These are phyloP conservation scores for Erythrophleum fordii DNA, from an alignment of 306 rosid genomes.

Conservation along the genomic window DNA sequence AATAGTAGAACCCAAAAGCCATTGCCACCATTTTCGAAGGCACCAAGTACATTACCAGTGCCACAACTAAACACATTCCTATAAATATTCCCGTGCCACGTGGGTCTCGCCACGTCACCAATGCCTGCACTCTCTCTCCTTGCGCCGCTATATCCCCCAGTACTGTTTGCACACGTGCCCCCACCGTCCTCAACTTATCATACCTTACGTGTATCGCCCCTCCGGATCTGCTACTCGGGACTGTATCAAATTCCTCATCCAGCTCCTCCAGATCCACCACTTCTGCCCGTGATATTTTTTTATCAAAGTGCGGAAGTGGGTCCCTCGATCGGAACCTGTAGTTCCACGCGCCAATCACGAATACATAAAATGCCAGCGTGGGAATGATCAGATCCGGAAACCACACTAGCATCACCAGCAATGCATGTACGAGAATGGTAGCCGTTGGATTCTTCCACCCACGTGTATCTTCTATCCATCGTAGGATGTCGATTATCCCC, in stretches of 20 bases:
- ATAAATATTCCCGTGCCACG: constrained; percentile 81
- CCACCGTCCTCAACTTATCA: constrained; percentile 71
- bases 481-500: constrained; percentile 53
- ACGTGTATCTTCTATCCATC: constrained; percentile 80
- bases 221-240: constrained; percentile 53
- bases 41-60: constrained; percentile 62
- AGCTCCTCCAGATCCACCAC: constrained; percentile 68
- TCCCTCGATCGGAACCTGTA: constrained; percentile 62
- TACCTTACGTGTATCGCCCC: constrained; percentile 62
- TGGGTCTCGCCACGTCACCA: constrained; percentile 96
- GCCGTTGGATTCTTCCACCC: constrained; percentile 84
- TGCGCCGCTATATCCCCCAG: constrained; percentile 82
- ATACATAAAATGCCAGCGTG: constrained; percentile 59
- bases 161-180: constrained; percentile 73
- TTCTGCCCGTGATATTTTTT: constrained; percentile 63
- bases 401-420: constrained; percentile 78
- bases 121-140: constrained; percentile 77
- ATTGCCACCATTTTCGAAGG: constrained; percentile 81
- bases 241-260: constrained; percentile 76
- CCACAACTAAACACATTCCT: constrained; percentile 68
- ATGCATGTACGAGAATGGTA: constrained; percentile 70
- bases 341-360: constrained; percentile 74
- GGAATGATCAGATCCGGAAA: constrained; percentile 86
- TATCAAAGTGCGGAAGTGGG: constrained; percentile 67
- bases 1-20: constrained; percentile 81